Percentiles rank a stretch among this genome's conserved stretches.
Conservation (phyloP, 202 grass and related monocot genomes). For the Zizania palustris region DNA sequence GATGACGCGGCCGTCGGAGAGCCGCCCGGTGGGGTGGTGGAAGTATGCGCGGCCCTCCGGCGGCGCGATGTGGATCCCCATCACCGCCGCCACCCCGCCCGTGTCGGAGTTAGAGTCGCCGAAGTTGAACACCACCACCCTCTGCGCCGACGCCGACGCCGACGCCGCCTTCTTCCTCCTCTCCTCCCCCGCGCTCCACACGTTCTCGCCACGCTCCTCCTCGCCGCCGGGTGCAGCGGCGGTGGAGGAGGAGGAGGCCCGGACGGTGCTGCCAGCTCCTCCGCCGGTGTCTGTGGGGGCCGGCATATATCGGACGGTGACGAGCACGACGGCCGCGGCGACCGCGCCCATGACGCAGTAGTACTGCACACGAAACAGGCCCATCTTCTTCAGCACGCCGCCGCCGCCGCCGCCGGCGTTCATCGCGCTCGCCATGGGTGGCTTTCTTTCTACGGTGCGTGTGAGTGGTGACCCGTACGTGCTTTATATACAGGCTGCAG, state of each 20-base stretch:
- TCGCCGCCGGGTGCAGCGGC: neutral
- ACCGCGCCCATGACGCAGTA: conserved; percentile 63
- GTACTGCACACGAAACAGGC: conserved; percentile 50
- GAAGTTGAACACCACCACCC: conserved; percentile 65
- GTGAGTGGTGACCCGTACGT: neutral
- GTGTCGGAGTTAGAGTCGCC: conserved; percentile 80
- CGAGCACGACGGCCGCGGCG: conserved; percentile 46
- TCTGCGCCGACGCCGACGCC: neutral
- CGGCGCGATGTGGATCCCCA: conserved; percentile 50
- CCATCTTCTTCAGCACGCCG: conserved; percentile 33
- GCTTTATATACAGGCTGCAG: neutral
- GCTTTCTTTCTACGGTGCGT: neutral
- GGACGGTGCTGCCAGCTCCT: neutral
- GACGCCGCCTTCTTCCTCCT: neutral
- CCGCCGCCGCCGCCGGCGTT: conserved; percentile 15
- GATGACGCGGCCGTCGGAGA: conserved; percentile 74
- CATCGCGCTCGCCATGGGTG: conserved; percentile 43
- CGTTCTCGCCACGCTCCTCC: neutral
- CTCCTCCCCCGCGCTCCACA: neutral
- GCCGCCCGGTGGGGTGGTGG: conserved; percentile 43
- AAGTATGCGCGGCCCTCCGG: conserved; percentile 59
- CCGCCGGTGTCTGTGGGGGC: neutral
- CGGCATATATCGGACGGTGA: conserved; percentile 55
- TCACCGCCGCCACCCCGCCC: conserved; percentile 55
- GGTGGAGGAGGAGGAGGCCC: neutral